Evolutionary conservation across 441 rosid genomes (phyloP).

Genomic region (Erysimum cheiri): DNA sequence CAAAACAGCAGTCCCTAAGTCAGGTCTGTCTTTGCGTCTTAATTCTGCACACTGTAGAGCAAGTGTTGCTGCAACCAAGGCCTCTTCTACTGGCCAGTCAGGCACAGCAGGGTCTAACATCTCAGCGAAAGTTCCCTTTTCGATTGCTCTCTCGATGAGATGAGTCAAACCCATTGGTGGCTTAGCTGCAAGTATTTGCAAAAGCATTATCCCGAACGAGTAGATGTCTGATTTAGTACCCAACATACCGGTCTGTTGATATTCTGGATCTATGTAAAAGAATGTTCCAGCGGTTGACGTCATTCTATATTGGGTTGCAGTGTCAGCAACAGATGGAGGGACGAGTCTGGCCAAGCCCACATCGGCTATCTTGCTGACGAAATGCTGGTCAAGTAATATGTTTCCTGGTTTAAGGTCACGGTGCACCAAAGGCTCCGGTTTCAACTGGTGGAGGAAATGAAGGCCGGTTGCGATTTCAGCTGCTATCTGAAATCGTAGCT

Average conservation of each 20-base stretch:
- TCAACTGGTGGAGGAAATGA: conserved; percentile 87
- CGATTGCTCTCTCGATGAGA: conserved; percentile 65
- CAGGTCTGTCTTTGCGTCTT: conserved; percentile 86
- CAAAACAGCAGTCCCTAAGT: conserved; percentile 62
- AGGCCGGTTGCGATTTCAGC: conserved; percentile 90
- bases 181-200: conserved; percentile 79
- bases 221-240: conserved; percentile 83
- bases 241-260: conserved; percentile 90
- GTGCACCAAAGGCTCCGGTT: conserved; percentile 92
- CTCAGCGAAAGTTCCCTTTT: conserved; percentile 56
- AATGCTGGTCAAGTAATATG: conserved; percentile 82
- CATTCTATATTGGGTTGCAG: conserved; percentile 78
- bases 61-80: conserved; percentile 61
- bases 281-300: conserved; percentile 92
- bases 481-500: conserved; percentile 66
- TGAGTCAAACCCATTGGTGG: conserved; percentile 90
- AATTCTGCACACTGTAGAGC: conserved; percentile 75
- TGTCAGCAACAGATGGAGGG: conserved; percentile 73
- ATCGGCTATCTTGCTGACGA: conserved; percentile 84
- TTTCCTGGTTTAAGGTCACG: conserved; percentile 91
- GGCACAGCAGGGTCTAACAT: conserved; percentile 61
- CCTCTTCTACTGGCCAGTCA: conserved; percentile 82
- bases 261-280: conserved; percentile 93
- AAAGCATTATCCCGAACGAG: conserved; percentile 78
- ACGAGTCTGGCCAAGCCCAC: conserved; percentile 91